These are phyloP conservation scores for Fusarium poae DNA, from an alignment of 2,329 filamentous ascomycete genomes.

Conservation along the genomic window DNA sequence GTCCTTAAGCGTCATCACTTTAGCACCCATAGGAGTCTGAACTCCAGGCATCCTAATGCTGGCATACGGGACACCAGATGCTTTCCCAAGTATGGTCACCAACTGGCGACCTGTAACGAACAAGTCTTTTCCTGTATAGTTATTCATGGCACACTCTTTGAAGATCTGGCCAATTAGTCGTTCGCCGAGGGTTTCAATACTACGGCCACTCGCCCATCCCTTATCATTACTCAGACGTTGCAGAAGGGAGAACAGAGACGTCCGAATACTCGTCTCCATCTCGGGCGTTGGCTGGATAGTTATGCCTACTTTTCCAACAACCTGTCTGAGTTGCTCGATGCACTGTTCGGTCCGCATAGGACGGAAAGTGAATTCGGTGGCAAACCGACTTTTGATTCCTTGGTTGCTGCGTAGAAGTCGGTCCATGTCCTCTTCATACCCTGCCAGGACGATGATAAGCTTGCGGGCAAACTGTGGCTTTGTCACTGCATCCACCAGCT, in stretches of 20 bases:
- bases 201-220: conserved; percentile 73
- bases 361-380: conserved; percentile 70
- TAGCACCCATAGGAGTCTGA: conserved; percentile 50
- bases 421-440: conserved; percentile 76
- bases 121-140: conserved; percentile 49
- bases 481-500: conserved; percentile 64
- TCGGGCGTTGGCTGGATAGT: conserved; percentile 47
- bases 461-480: conserved; percentile 70
- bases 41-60: conserved; percentile 44
- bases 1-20: conserved; percentile 53
- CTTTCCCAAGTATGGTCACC: conserved; percentile 48
- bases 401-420: conserved; percentile 70
- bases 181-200: conserved; percentile 68
- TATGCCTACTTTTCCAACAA: conserved; percentile 52
- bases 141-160: conserved; percentile 53
- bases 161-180: conserved; percentile 61
- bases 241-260: conserved; percentile 55
- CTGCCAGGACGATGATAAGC: conserved; percentile 75
- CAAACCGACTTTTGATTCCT: conserved; percentile 73
- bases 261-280: conserved; percentile 46
- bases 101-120: conserved; percentile 49
- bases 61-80: conserved; percentile 47
- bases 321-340: conserved; percentile 58
- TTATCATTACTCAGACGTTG: conserved; percentile 57
- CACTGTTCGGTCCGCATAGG: conserved; percentile 61